Evolutionary conservation across 495 filamentous ascomycete genomes (phyloP), one percentile per base, ranked within the genome.

Genomic region (Copromyces sp.): DNA sequence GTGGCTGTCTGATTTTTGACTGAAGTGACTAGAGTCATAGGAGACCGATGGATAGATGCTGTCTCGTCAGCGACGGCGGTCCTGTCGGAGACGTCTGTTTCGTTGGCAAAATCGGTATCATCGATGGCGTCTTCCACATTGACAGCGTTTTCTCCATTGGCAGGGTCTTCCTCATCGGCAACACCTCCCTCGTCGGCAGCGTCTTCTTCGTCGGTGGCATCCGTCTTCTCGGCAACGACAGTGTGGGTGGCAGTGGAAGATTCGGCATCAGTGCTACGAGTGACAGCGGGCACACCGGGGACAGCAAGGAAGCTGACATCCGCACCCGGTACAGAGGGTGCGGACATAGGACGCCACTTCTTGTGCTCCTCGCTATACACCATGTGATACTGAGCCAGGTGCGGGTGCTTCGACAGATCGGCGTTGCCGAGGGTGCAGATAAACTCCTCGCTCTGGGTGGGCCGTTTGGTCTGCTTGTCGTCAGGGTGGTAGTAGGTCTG

Each of bases 401-500:
- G 29, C 24, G 53, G 53, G 5, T 6, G 2, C 14, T 35, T 65
- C 0, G 24, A 8, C 29, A 65, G 53, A 65, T 65, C 29, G 37
- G 75, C 61, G 65, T 70, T 77, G 74, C 83, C 83, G 6, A 86
- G 79, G 71, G 83, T 84, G 73, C 78, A 79, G 70, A 81, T 72
- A 44, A 85, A 76, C 69, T 85, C 79, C 1, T 72, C 74, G 75
- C 80, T 76, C 7, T 32, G 3, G 70, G 83, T 83, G 38, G 79
- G 72, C 53, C 2, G 24, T 73, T 82, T 80, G 69, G 86, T 88
- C 76, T 85, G 82, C 70, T 82, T 68, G 71, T 88, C 85, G 32
- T 87, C 77, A 35, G 83, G 81, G n/a, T 73, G 45, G 80, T 85
- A 84, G 80, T 88, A 88, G 61, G 82, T 84, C 61, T 79, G 81